A percentile compares a stretch with the other conserved stretches of the same genome.
Conservation (phyloP, 2,329 filamentous ascomycete species). For the Xylogone sp. region DNA sequence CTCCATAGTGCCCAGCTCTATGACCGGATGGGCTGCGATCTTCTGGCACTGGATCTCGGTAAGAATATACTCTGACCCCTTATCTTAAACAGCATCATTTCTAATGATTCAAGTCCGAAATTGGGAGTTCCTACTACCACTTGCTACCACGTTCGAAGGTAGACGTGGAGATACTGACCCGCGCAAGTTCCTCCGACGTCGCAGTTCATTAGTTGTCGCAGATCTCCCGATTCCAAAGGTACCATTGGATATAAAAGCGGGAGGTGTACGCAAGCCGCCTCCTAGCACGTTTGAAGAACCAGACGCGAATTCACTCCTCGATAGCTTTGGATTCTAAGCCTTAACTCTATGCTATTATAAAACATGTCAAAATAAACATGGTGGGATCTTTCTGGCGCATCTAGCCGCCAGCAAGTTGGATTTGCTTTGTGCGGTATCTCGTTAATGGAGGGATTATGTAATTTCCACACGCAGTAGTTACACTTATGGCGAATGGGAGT, state of each 20-base stretch:
- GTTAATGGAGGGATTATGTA: too few species aligned
- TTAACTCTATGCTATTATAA: neutral
- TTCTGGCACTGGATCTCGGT: constrained; percentile 83
- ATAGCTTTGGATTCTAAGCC: constrained; percentile 85
- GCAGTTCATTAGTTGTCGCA: constrained; percentile 76
- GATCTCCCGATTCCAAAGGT: constrained; percentile 55
- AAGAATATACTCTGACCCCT: constrained; percentile 29
- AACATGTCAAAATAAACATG: neutral
- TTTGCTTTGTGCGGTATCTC: too few species aligned
- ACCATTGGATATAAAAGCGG: constrained; percentile 39
- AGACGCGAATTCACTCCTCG: constrained; percentile 81
- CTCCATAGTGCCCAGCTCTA: constrained; percentile 81
- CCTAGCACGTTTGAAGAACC: constrained; percentile 87
- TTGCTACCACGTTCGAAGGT: constrained; percentile 39
- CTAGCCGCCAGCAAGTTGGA: too few species aligned
- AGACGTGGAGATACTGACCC: constrained; percentile 23
- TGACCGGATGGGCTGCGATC: constrained; percentile 88
- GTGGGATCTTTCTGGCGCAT: too few species aligned
- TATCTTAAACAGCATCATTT: constrained; percentile 5
- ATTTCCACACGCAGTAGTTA: too few species aligned
- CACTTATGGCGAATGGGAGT: too few species aligned
- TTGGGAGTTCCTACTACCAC: constrained; percentile 72
- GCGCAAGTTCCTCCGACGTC: constrained; percentile 62
- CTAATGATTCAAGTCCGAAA: constrained; percentile 54
- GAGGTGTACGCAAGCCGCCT: constrained; percentile 48